Base-by-base conservation (phyloP, 768 basidiomycete genomes). In the Lanmaoa pseudosensibilis region DNA sequence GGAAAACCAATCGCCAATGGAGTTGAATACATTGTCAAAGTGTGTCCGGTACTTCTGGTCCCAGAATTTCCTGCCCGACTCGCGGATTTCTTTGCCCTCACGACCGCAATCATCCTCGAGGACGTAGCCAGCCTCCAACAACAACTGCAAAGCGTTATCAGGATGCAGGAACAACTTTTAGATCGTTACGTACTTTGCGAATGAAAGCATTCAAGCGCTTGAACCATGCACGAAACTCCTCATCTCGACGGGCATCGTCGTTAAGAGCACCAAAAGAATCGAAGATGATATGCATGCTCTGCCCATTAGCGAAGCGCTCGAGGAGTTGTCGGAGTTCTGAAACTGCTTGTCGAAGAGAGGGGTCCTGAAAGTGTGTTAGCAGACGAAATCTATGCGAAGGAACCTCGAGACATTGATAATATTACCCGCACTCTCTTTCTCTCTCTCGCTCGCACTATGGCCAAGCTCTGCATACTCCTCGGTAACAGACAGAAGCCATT, bases 301-400 rank as follows among this genome's bases (percentile, higher is more conserved):
- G 68, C 50, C 81, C 83, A 64, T 92, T 87, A 7, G 95, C 95
- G 69, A 98, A 94, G 21, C 96, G 87, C 72, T 98, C 94, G 40
- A 97, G 83, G 12, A 98, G 78, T 1, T 85, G 87, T 45, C 91
- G 85, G 30, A 94, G 80, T 66, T 93, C 84, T 38, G 68, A 58
- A 25, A 80, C 78, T 13, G 88, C 80, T 36, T 78, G 72, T 46
- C 81, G 75, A 65, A 95, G 76, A 6, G 78, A 69, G 2, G 79
- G 74, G 61, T 92, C 84, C 75, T 84, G 66, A 58, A 25, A 61
- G 21, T 13, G 0, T 5, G 15, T 66, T 40, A 54, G 48, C 45
- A 60, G 73, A 60, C 56, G 21, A 57, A 19, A 16, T 19, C 55
- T 16, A 15, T 58, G 1, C 46, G 27, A 21, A 54, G 43, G 34